Conservation (phyloP, 331 rosid species). For the Telfairia occidentalis region DNA sequence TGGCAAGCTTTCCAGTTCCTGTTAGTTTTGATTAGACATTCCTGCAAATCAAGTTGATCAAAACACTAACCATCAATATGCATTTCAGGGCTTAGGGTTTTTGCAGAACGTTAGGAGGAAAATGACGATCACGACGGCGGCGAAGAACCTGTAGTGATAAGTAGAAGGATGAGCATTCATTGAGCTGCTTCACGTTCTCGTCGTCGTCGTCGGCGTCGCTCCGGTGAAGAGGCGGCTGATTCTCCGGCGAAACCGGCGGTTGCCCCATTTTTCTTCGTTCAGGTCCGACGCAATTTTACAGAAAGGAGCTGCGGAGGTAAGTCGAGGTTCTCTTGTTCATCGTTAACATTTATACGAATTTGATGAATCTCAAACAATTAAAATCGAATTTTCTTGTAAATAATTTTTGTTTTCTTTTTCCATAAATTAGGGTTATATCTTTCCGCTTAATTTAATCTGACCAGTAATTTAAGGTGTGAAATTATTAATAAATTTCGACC, state of each 20-base stretch:
- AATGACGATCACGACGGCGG: not conserved
- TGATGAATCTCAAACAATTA: not conserved
- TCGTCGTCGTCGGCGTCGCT: conserved; percentile 54
- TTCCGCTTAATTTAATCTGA: no score
- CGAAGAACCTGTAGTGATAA: conserved; percentile 49
- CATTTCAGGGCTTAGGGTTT: conserved; percentile 38
- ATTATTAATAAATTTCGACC: no score
- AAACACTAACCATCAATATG: not conserved
- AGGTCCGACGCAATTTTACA: not conserved
- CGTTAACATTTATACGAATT: not conserved
- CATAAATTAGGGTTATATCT: no score
- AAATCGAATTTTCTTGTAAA: not conserved
- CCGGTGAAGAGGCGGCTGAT: conserved; percentile 26
- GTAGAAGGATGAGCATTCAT: conserved; percentile 54
- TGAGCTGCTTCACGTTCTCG: conserved; percentile 63
- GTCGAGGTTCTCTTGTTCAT: not conserved
- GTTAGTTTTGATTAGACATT: conserved; percentile 47
- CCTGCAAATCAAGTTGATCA: conserved; percentile 27
- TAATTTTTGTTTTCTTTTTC: no score
- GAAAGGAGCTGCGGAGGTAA: not conserved
- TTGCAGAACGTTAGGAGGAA: conserved; percentile 3
- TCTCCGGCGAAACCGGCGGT: conserved; percentile 4
- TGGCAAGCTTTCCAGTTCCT: conserved; percentile 81
- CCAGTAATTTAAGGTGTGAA: no score
- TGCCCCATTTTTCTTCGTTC: not conserved